phyloP scores from a whole-genome alignment of 129 eudicot species.

The Ambrosia trifida region DNA sequence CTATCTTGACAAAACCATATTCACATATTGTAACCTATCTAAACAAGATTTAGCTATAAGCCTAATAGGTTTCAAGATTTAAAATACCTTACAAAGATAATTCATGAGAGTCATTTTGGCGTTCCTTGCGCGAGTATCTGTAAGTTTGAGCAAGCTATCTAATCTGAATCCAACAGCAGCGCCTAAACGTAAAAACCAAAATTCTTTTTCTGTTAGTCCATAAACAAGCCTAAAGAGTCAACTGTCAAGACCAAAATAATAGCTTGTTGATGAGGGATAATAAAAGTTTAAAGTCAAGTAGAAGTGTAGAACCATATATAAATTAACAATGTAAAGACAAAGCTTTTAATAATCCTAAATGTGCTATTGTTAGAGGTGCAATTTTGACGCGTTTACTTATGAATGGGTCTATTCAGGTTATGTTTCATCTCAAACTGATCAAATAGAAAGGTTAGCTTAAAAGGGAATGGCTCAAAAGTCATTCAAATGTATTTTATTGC shows the following conservation, averaged over 20 bases:
- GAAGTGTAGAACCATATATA: neutral
- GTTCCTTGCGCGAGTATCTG: slow-evolving; percentile 87
- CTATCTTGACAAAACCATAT: slow-evolving; percentile 1
- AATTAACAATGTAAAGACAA: neutral
- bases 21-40: neutral
- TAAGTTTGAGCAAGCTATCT: slow-evolving; percentile 90
- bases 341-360: neutral
- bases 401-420: neutral
- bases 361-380: neutral
- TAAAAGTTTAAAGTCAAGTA: neutral
- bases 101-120: slow-evolving; percentile 93
- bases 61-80: neutral
- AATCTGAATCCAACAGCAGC: slow-evolving; percentile 96
- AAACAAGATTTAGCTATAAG: neutral
- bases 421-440: neutral
- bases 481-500: neutral
- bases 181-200: slow-evolving; percentile 40
- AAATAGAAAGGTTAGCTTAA: neutral
- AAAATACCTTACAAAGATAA: slow-evolving; percentile 87
- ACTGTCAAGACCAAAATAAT: neutral
- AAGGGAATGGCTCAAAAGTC: slow-evolving; percentile 6
- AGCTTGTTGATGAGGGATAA: slow-evolving; percentile 10
- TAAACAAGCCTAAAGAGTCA: slow-evolving; percentile 10
- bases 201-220: neutral
- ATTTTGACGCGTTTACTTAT: neutral